Evolutionary conservation across 371 early-diverging fungal genomes (phyloP).

Genomic region (Chytridiales sp.): DNA sequence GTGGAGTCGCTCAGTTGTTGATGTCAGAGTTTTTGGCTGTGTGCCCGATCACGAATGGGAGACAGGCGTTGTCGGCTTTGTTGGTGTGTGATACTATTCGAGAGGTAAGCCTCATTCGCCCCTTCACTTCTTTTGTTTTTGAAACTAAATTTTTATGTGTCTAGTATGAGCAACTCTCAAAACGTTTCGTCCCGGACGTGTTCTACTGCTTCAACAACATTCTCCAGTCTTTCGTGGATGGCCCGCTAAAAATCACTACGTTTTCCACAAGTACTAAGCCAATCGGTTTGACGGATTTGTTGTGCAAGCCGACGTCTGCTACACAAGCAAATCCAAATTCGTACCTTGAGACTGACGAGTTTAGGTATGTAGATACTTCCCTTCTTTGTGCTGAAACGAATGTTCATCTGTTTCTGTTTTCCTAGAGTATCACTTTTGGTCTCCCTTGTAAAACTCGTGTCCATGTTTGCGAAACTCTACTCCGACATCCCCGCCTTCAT

Average conservation of each 20-base stretch:
- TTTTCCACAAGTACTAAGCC: neutral
- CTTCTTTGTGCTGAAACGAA: neutral
- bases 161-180: conserved; percentile 70
- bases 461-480: too few relatives aligned
- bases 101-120: conserved; percentile 51
- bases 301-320: neutral
- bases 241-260: neutral
- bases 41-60: conserved; percentile 55
- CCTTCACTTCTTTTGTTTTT: neutral
- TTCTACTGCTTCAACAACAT: conserved; percentile 64
- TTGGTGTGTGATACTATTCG: conserved; percentile 68
- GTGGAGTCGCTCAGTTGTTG: conserved; percentile 78
- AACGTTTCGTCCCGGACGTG: conserved; percentile 83
- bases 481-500: conserved; percentile 35
- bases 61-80: conserved; percentile 71
- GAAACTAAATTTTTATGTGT: neutral
- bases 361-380: neutral
- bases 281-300: conserved; percentile 1
- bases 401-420: too few relatives aligned
- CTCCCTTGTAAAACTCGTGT: conserved; percentile 19
- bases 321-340: neutral
- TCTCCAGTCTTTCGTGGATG: conserved; percentile 6
- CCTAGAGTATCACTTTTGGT: conserved; percentile 16
- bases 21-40: conserved; percentile 74
- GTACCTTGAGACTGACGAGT: conserved; percentile 15